Conservation (phyloP, 2,329 filamentous ascomycete genomes). For the Alternaria triticina region DNA sequence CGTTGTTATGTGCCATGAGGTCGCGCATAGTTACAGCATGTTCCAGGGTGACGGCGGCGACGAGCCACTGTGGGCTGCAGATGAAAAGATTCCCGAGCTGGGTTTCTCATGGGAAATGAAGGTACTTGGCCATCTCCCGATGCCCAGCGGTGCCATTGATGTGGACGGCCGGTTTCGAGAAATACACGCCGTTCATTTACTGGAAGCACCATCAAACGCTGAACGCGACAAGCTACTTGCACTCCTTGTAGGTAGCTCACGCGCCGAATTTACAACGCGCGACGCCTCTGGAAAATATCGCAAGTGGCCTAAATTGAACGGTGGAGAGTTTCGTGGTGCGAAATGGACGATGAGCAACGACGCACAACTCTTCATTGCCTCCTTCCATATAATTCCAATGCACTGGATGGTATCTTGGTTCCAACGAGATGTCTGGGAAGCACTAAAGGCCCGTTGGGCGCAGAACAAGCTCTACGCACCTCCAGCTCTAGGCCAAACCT, state of each 20-base stretch:
- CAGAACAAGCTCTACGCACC: not conserved
- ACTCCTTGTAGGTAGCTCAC: not conserved
- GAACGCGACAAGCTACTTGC: too few relatives aligned
- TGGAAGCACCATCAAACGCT: not conserved
- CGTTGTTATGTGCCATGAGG: slow-evolving; percentile 23
- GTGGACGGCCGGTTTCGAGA: not conserved
- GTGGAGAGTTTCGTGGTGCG: slow-evolving; percentile 5
- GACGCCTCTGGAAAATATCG: not conserved
- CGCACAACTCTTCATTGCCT: slow-evolving; percentile 5
- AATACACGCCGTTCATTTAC: not conserved
- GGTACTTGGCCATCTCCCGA: slow-evolving; percentile 8
- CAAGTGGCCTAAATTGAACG: not conserved
- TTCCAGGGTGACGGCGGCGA: slow-evolving; percentile 8
- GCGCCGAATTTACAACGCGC: not conserved
- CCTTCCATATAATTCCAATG: slow-evolving; percentile 18
- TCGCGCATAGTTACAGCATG: slow-evolving; percentile 21
- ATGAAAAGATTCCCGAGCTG: slow-evolving; percentile 17
- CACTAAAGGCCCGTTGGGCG: slow-evolving; percentile 5
- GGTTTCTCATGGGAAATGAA: slow-evolving; percentile 26
- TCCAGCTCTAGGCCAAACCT: slow-evolving; percentile 10
- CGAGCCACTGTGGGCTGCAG: slow-evolving; percentile 19
- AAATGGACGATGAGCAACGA: slow-evolving; percentile 4
- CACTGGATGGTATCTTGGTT: slow-evolving; percentile 27
- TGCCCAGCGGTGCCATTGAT: too few relatives aligned
- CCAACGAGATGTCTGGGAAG: slow-evolving; percentile 13